These are phyloP conservation scores for Osmozyma mogii DNA, from an alignment of 805 yeast genomes.

Conservation along the genomic window DNA sequence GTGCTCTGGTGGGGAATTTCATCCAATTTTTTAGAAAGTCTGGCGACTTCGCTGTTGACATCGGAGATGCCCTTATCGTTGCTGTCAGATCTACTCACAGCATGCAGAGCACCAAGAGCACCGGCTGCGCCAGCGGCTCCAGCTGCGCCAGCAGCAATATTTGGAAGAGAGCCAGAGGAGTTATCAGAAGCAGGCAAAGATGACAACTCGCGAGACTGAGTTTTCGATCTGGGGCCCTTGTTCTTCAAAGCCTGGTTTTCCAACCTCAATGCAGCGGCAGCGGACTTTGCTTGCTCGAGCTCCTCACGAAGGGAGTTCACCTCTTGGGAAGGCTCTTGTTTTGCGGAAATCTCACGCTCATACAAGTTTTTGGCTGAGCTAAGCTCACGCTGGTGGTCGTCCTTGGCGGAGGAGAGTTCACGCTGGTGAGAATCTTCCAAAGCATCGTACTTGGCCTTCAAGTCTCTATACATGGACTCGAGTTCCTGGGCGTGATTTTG, in stretches of 20 bases:
- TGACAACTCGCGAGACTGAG: constrained; percentile 2
- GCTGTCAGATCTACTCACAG: too few species aligned
- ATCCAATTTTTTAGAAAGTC: constrained; percentile 22
- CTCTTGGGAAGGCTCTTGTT: constrained; percentile 2
- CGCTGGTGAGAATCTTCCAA: constrained; percentile 17
- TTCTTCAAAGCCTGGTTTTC: constrained; percentile 32
- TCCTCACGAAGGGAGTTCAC: constrained; percentile 11
- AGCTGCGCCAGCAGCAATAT: too few species aligned
- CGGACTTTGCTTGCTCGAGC: constrained; percentile 20
- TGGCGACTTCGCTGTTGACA: constrained; percentile 14
- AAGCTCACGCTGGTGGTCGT: constrained; percentile 1
- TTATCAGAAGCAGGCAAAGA: too few species aligned
- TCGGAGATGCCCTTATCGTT: too few species aligned
- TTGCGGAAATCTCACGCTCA: neutral
- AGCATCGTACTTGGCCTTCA: constrained; percentile 12
- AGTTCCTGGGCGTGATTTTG: neutral
- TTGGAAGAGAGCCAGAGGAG: too few species aligned
- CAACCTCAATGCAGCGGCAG: constrained; percentile 26
- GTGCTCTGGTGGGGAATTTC: constrained; percentile 13
- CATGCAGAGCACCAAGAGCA: too few species aligned
- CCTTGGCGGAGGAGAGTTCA: constrained; percentile 1
- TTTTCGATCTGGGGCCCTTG: constrained; percentile 7
- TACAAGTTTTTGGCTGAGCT: neutral
- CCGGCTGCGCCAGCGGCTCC: too few species aligned
- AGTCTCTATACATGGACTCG: constrained; percentile 1